These are phyloP conservation scores for Cyclotella baltica DNA, from an alignment of 108 stramenopile genomes.

Conservation along the genomic window DNA sequence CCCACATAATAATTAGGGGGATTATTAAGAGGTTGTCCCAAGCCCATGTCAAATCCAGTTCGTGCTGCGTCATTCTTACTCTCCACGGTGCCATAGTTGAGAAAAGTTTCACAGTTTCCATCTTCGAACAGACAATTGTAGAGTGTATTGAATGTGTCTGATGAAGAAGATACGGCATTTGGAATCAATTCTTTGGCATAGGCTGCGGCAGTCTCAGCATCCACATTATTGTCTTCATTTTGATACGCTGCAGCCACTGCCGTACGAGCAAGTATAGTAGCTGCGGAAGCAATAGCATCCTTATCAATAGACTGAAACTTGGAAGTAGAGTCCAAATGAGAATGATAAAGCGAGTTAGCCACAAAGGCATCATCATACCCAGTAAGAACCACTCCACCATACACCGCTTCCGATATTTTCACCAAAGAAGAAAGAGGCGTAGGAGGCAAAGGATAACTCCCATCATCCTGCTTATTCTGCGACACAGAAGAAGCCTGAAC, in stretches of 20 bases:
- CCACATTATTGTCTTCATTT: conserved; percentile 61
- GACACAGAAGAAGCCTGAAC: conserved; percentile 57
- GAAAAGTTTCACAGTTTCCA: conserved; percentile 69
- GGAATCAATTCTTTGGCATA: conserved; percentile 72
- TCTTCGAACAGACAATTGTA: conserved; percentile 74
- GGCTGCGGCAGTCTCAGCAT: conserved; percentile 63
- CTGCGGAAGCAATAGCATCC: conserved; percentile 80
- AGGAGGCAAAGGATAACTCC: conserved; percentile 72
- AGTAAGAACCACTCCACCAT: conserved; percentile 79
- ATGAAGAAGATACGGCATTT: conserved; percentile 57
- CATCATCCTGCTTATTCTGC: conserved; percentile 39
- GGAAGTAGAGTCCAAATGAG: conserved; percentile 69
- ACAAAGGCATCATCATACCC: conserved; percentile 85
- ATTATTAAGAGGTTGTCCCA: conserved; percentile 59
- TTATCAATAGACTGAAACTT: conserved; percentile 57
- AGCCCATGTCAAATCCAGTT: conserved; percentile 63
- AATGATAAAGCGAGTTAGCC: conserved; percentile 71
- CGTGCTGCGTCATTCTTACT: conserved; percentile 58
- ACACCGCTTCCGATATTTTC: conserved; percentile 54
- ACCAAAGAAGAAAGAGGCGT: conserved; percentile 78
- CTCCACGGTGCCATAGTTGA: conserved; percentile 68
- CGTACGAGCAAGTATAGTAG: conserved; percentile 83
- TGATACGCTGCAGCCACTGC: conserved; percentile 85
- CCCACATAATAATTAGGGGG: conserved; percentile 84
- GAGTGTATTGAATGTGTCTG: conserved; percentile 58